Evolutionary conservation across 2,329 filamentous ascomycete genomes (phyloP).

Genomic region (Sporothrix schenckii): DNA sequence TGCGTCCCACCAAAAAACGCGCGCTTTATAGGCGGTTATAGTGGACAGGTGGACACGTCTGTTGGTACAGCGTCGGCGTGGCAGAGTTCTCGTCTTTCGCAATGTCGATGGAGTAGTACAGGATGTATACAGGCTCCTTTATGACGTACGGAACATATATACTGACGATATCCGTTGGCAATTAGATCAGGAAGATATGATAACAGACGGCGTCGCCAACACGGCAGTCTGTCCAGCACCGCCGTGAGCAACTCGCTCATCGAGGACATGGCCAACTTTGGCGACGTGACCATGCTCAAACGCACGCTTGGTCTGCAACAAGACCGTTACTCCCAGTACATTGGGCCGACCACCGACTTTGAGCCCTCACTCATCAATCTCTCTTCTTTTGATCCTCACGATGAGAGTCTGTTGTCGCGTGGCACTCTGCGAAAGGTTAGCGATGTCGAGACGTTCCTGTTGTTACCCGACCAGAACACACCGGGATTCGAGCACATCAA

Average conservation of each 20-base stretch:
- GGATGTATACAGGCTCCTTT: background rate
- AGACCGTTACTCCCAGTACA: slow-evolving; percentile 80
- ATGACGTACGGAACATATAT: background rate
- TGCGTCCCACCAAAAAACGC: slow-evolving; percentile 17
- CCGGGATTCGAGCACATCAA: slow-evolving; percentile 70
- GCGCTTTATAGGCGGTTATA: slow-evolving; percentile 24
- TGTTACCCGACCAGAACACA: slow-evolving; percentile 74
- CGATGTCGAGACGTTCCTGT: slow-evolving; percentile 76
- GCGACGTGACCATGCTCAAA: slow-evolving; percentile 66
- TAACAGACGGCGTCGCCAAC: slow-evolving; percentile 57
- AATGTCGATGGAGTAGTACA: background rate
- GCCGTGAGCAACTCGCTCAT: slow-evolving; percentile 65
- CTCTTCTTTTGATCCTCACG: slow-evolving; percentile 76
- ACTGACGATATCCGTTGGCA: slow-evolving; percentile 47
- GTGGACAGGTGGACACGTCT: slow-evolving; percentile 14
- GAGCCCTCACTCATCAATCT: slow-evolving; percentile 82
- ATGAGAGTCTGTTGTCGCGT: slow-evolving; percentile 73
- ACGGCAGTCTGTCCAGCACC: slow-evolving; percentile 63
- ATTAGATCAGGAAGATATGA: slow-evolving; percentile 60
- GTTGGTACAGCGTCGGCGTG: slow-evolving; percentile 12
- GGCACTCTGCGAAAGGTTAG: slow-evolving; percentile 75
- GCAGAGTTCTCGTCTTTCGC: background rate
- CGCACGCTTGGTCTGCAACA: slow-evolving; percentile 74
- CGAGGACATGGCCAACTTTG: slow-evolving; percentile 72
- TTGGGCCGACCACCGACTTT: slow-evolving; percentile 80